A percentile compares a stretch with the other conserved stretches of the same genome.
Conservation (phyloP, 176 grass and related monocot genomes). For the Luzula sylvatica region DNA sequence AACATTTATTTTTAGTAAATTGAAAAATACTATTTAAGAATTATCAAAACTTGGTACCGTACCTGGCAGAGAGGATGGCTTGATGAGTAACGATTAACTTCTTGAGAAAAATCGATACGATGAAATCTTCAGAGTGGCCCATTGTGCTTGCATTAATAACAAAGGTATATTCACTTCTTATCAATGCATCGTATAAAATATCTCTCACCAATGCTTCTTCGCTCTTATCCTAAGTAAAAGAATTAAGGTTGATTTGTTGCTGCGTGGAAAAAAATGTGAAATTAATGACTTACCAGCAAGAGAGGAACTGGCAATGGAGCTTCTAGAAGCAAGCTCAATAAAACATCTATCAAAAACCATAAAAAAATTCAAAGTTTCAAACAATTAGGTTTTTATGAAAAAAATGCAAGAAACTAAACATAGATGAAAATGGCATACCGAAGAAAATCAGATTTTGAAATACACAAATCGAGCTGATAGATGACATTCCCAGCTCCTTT, state of each 20-base stretch:
- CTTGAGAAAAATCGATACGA: slow-evolving; percentile 49
- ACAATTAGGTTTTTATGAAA: neutral
- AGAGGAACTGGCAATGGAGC: slow-evolving; percentile 45
- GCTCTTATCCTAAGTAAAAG: slow-evolving; percentile 39
- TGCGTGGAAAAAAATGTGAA: neutral
- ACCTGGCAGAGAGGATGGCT: slow-evolving; percentile 74
- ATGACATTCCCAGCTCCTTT: slow-evolving; percentile 83
- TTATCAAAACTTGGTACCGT: slow-evolving; percentile 18
- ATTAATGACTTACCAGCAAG: slow-evolving; percentile 56
- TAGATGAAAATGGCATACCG: slow-evolving; percentile 26
- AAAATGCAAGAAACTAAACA: slow-evolving; percentile 1
- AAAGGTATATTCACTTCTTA: slow-evolving; percentile 92
- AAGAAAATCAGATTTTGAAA: slow-evolving; percentile 77
- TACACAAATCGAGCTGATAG: slow-evolving; percentile 69
- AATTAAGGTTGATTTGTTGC: slow-evolving; percentile 3
- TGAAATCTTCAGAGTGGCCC: slow-evolving; percentile 47
- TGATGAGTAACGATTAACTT: slow-evolving; percentile 78
- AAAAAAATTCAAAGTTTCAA: slow-evolving; percentile 17
- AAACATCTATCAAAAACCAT: slow-evolving; percentile 43
- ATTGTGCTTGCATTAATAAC: slow-evolving; percentile 51
- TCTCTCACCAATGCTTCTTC: slow-evolving; percentile 78
- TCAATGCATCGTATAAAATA: slow-evolving; percentile 80
- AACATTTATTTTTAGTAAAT: neutral
- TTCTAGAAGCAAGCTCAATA: slow-evolving; percentile 69
- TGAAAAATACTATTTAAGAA: slow-evolving; percentile 12